Evolutionary conservation across 441 rosid genomes (phyloP).

Genomic region (Adansonia madagascariensis): DNA sequence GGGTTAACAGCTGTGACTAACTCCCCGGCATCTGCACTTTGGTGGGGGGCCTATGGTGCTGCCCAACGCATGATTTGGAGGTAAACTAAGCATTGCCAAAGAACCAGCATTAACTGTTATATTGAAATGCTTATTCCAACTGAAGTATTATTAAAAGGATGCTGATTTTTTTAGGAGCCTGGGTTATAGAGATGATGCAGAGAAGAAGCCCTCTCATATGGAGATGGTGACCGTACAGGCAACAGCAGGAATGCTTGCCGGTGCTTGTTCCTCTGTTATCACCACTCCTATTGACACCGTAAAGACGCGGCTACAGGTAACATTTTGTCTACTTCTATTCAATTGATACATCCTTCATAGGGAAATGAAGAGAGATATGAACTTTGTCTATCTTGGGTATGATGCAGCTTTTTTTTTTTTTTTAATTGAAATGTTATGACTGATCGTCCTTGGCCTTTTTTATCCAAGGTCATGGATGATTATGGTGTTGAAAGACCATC

Average conservation of each 20-base stretch:
- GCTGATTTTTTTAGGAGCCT: slow-evolving; percentile 48
- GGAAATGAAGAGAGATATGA: not conserved
- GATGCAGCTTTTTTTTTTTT: not conserved
- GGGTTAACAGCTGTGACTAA: slow-evolving; percentile 58
- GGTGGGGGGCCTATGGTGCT: slow-evolving; percentile 76
- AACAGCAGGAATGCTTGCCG: slow-evolving; percentile 61
- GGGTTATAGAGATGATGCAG: slow-evolving; percentile 50
- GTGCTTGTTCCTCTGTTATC: slow-evolving; percentile 64
- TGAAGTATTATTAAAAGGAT: not conserved
- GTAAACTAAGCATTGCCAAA: slow-evolving; percentile 27
- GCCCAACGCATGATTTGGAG: slow-evolving; percentile 70
- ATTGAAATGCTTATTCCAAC: not conserved
- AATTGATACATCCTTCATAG: not conserved
- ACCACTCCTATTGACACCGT: slow-evolving; percentile 68
- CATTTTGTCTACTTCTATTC: not conserved
- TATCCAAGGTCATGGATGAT: slow-evolving; percentile 61
- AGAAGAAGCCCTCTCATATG: slow-evolving; percentile 61
- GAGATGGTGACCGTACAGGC: slow-evolving; percentile 71
- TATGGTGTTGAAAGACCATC: slow-evolving; percentile 66
- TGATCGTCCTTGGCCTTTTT: not conserved
- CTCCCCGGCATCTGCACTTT: slow-evolving; percentile 68
- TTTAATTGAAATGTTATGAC: not conserved
- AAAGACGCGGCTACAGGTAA: slow-evolving; percentile 73
- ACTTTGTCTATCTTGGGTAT: not conserved
- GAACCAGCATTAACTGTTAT: not conserved